These are phyloP conservation scores for Tuctoria greenei DNA, from an alignment of 176 grass and related monocot genomes.

Conservation along the genomic window DNA sequence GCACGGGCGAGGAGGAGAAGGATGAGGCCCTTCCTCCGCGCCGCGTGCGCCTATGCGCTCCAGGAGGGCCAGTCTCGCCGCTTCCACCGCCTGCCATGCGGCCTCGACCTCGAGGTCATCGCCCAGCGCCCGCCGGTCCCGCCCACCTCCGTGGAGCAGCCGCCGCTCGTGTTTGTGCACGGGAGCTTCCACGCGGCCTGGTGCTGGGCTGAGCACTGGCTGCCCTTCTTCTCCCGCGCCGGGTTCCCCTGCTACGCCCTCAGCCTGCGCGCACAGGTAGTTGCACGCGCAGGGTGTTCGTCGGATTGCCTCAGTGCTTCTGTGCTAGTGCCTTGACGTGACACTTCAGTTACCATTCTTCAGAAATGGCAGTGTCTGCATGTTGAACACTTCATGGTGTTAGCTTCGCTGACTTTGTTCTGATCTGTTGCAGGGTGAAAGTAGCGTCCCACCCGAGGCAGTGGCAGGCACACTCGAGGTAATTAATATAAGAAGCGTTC, in stretches of 20 bases:
- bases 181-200: constrained; percentile 97
- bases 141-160: neutral
- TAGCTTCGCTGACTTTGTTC: neutral
- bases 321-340: neutral
- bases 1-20: neutral
- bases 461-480: constrained; percentile 84
- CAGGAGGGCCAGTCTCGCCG: constrained; percentile 67
- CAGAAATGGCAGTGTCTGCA: neutral
- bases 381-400: neutral
- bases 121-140: constrained; percentile 44
- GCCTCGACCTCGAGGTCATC: constrained; percentile 80
- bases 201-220: constrained; percentile 92
- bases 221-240: constrained; percentile 79
- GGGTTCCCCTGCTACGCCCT: constrained; percentile 81
- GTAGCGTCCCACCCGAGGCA: constrained; percentile 50
- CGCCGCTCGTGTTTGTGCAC: constrained; percentile 80
- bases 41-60: constrained; percentile 45
- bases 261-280: constrained; percentile 88
- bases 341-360: neutral
- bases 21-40: constrained; percentile 34
- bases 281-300: neutral
- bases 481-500: constrained; percentile 13
- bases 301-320: neutral
- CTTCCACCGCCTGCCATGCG: constrained; percentile 74
- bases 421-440: constrained; percentile 67